phyloP scores from a whole-genome alignment of 106 monocot species.

The Hemerocallis citrina region DNA sequence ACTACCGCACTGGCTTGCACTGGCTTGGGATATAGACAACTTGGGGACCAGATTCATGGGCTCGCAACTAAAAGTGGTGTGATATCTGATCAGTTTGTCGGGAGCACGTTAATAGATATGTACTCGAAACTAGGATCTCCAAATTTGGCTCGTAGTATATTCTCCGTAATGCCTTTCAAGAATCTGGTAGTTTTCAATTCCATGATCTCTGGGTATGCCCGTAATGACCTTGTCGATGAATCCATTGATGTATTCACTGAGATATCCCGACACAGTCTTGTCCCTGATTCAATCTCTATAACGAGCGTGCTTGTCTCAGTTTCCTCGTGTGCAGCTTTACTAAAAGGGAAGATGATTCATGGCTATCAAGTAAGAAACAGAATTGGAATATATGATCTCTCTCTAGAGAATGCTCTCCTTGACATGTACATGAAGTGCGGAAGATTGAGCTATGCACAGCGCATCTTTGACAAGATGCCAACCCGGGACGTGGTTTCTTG shows the following conservation, averaged over 20 bases:
- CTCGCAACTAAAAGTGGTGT: constrained; percentile 22
- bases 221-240: constrained; percentile 16
- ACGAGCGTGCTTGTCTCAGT: constrained; percentile 32
- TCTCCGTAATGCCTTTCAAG: constrained; percentile 11
- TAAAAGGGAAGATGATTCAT: constrained; percentile 47
- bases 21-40: constrained; percentile 4
- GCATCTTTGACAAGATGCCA: constrained; percentile 32
- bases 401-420: constrained; percentile 36
- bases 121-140: constrained; percentile 30
- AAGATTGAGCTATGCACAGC: constrained; percentile 27
- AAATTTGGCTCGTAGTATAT: constrained; percentile 12
- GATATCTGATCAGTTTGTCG: constrained; percentile 19
- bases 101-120: constrained; percentile 35
- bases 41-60: constrained; percentile 31
- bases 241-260: constrained; percentile 16
- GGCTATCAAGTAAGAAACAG: constrained; percentile 36
- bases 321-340: constrained; percentile 20
- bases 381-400: constrained; percentile 17
- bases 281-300: constrained; percentile 38
- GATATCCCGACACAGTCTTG: constrained; percentile 21
- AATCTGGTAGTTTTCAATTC: constrained; percentile 46
- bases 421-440: constrained; percentile 72
- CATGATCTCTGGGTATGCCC: constrained; percentile 30
- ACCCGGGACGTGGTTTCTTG: constrained; percentile 23
- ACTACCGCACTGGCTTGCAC: constrained; percentile 15